phyloP scores from a whole-genome alignment of 2,329 filamentous ascomycete genomes.

The Aspergillus fumigatus region DNA sequence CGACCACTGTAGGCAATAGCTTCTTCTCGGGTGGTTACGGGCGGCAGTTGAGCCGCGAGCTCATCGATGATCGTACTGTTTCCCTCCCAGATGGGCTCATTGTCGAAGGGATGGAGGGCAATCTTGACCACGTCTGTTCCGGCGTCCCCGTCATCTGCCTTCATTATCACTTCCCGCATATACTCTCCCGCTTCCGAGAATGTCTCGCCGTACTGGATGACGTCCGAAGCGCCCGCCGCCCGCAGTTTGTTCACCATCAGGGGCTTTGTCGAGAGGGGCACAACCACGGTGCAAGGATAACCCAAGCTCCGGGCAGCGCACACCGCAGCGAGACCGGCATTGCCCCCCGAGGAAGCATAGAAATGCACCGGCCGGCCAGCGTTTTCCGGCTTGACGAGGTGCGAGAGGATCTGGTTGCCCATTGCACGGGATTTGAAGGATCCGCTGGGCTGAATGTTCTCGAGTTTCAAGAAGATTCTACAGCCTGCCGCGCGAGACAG shows the following conservation, averaged over 20 bases:
- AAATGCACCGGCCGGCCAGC: constrained; percentile 56
- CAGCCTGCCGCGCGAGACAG: constrained; percentile 69
- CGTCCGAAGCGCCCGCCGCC: constrained; percentile 59
- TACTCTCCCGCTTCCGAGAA: constrained; percentile 67
- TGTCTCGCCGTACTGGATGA: constrained; percentile 63
- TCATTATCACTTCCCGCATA: constrained; percentile 52
- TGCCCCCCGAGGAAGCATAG: constrained; percentile 76
- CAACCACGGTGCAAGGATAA: constrained; percentile 68
- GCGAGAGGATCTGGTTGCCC: constrained; percentile 63
- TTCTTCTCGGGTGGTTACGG: constrained; percentile 28
- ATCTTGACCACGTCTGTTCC: constrained; percentile 34
- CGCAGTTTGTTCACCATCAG: constrained; percentile 69
- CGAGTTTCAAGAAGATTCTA: constrained; percentile 79
- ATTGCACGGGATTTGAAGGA: constrained; percentile 81
- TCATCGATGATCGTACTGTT: constrained; percentile 44
- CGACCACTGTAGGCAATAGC: constrained; percentile 22
- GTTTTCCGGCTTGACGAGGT: constrained; percentile 40
- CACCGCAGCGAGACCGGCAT: constrained; percentile 78
- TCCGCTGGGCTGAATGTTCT: constrained; percentile 77
- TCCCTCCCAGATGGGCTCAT: constrained; percentile 44
- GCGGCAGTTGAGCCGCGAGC: constrained; percentile 38
- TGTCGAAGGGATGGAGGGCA: constrained; percentile 43
- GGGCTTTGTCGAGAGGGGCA: constrained; percentile 61
- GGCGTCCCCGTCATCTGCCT: constrained; percentile 19
- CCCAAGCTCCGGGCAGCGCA: constrained; percentile 63